Base-by-base conservation (phyloP, 352 stramenopile species). In the Globisporangium lucens region DNA sequence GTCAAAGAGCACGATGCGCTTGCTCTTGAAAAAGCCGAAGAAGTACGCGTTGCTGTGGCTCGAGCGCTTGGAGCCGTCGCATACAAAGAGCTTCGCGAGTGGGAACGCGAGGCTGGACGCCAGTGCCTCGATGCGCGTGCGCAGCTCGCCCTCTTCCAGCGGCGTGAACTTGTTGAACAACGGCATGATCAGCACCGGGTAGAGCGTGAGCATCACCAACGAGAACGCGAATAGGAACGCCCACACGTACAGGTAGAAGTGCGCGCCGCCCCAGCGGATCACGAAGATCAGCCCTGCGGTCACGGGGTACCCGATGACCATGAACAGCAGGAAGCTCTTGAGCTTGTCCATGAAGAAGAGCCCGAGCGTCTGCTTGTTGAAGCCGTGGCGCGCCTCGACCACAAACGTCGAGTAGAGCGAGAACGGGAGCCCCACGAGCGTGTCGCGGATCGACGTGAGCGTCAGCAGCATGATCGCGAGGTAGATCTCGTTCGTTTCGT, bases 1-100 rank as follows among this genome's bases (percentile, higher is more conserved):
- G 77, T 99, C 97, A 70, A 98, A 99, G 3, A 99, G 74, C 30
- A 99, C 96, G 72, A 98, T 98, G 33, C 97, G 90, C 75, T 99
- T 98, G 79, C 94, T 98, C 70, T 97, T 98, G 71, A 97, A 98
- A 59, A 98, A 95, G n/a, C 97, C 97, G 59, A 88, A 95, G 58
- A 96, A 91, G 69, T 95, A 96, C 29, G 87, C 89, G 62, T 95
- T 96, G 63, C 82, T 94, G 79, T 98, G 94, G 67, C 82, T 93
- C 12, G 90, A 98, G 36, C 97, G 89, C 81, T 98, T 98, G 24
- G 94, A 99, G 43, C 97, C 97, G 79, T 99, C 97, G 75, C 98
- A 98, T 8, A 98, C 92, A 75, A 98, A 99, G 41, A 99, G 84
- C 73, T 99, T 98, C 15, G 95, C 98, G 56, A 99, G 80, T 38